A percentile compares a stretch with the other conserved stretches of the same genome.
Evolutionary conservation across 805 yeast genomes (phyloP).

Genomic region (Starmerella bombicola): DNA sequence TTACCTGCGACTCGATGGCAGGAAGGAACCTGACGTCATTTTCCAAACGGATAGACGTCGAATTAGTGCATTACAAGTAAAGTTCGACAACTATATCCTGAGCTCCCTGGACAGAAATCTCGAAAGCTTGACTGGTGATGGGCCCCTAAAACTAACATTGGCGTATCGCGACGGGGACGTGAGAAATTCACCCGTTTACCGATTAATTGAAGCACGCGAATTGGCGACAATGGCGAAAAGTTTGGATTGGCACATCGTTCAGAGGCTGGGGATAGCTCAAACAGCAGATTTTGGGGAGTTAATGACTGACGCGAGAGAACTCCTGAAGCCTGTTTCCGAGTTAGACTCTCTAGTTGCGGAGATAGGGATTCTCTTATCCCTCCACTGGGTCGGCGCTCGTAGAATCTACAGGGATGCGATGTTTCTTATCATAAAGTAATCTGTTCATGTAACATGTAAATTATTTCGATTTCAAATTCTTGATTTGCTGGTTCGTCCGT

Average conservation of each 20-base stretch:
- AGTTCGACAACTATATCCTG: conserved; percentile 2
- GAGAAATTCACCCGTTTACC: not conserved
- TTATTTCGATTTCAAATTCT: too few species aligned
- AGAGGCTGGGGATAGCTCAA: not conserved
- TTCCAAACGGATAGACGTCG: conserved; percentile 8
- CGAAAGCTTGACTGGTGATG: too few species aligned
- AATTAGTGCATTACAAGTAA: conserved; percentile 3
- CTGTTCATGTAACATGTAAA: not conserved
- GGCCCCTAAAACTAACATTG: too few species aligned
- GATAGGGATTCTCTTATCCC: not conserved
- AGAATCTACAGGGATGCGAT: not conserved
- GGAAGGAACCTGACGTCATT: not conserved
- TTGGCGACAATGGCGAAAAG: not conserved
- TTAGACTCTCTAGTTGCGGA: conserved; percentile 2
- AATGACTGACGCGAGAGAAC: not conserved
- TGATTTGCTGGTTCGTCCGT: too few species aligned
- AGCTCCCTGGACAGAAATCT: not conserved
- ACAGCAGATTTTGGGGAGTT: not conserved
- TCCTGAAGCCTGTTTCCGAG: not conserved
- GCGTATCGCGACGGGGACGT: not conserved
- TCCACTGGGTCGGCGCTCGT: conserved; percentile 12
- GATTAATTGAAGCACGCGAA: not conserved
- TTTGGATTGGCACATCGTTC: not conserved
- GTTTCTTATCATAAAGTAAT: too few species aligned
- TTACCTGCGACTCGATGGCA: not conserved